A percentile compares a stretch with the other conserved stretches of the same genome.
Evolutionary conservation across 345 rosid genomes (phyloP).

Genomic region (Ailanthus altissimus): DNA sequence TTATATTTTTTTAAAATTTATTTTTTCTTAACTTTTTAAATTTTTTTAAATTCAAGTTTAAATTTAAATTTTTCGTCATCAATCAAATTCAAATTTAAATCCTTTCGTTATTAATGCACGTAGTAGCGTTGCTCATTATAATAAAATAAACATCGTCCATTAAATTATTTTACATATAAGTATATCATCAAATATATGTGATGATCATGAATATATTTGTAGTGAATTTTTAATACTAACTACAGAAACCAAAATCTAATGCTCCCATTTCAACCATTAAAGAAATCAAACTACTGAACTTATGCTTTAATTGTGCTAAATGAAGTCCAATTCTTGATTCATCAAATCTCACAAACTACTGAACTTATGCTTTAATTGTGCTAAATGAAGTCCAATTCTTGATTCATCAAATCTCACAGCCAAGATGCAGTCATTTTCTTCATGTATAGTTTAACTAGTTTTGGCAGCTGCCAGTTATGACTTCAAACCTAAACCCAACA

Average conservation of each 20-base stretch:
- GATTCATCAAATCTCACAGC: neutral
- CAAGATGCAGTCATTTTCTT: neutral
- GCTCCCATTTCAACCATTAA: neutral
- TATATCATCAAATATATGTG: no score
- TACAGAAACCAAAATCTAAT: neutral
- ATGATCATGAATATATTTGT: no score
- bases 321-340: neutral
- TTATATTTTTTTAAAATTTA: no score
- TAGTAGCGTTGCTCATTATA: no score
- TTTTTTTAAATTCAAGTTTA: no score
- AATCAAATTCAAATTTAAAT: no score
- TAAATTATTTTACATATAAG: no score
- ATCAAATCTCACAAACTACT: neutral
- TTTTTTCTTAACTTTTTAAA: no score
- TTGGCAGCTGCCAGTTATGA: neutral
- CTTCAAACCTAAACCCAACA: no score
- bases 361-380: neutral
- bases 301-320: neutral
- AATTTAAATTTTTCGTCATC: no score
- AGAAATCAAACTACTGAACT: neutral
- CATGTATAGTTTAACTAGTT: neutral
- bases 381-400: neutral
- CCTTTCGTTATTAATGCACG: no score
- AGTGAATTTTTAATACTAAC: neutral
- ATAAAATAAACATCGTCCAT: no score